Conservation (phyloP, 805 yeast genomes). For the Pichia phayaonensis region DNA sequence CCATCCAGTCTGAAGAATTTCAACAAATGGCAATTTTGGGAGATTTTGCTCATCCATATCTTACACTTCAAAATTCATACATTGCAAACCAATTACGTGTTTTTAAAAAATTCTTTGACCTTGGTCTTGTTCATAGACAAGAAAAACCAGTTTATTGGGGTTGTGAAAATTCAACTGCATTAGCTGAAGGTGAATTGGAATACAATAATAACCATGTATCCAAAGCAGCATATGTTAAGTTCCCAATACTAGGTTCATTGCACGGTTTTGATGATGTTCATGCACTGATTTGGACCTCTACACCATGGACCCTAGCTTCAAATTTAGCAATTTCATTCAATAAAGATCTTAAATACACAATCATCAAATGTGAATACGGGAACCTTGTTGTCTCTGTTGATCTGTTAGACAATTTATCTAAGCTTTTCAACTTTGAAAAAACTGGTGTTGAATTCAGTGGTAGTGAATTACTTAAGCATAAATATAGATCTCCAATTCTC, state of each 20-base stretch:
- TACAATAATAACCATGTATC: constrained; percentile 69
- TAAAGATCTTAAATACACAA: constrained; percentile 47
- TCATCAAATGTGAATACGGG: constrained; percentile 35
- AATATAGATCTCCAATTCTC: constrained; percentile 51
- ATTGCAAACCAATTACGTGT: constrained; percentile 70
- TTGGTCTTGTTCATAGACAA: constrained; percentile 70
- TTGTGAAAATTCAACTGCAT: constrained; percentile 83
- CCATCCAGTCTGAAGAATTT: constrained; percentile 57
- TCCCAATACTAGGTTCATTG: constrained; percentile 37
- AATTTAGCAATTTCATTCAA: constrained; percentile 78
- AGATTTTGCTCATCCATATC: constrained; percentile 67
- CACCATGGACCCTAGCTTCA: constrained; percentile 95
- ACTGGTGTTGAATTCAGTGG: constrained; percentile 34
- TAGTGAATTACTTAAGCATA: constrained; percentile 28
- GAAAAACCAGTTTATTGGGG: constrained; percentile 98
- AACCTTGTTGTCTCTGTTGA: constrained; percentile 50
- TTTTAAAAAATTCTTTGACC: constrained; percentile 56
- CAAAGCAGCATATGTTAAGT: constrained; percentile 59
- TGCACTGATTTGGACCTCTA: constrained; percentile 88
- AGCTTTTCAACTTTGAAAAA: constrained; percentile 12
- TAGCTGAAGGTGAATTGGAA: constrained; percentile 95
- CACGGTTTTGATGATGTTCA: constrained; percentile 11
- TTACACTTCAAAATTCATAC: constrained; percentile 63
- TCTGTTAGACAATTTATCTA: constrained; percentile 27
- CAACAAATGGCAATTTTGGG: constrained; percentile 72